A percentile compares a stretch with the other conserved stretches of the same genome.
Conservation (phyloP, 2,329 filamentous ascomycete species). For the Eurotiales sp. region DNA sequence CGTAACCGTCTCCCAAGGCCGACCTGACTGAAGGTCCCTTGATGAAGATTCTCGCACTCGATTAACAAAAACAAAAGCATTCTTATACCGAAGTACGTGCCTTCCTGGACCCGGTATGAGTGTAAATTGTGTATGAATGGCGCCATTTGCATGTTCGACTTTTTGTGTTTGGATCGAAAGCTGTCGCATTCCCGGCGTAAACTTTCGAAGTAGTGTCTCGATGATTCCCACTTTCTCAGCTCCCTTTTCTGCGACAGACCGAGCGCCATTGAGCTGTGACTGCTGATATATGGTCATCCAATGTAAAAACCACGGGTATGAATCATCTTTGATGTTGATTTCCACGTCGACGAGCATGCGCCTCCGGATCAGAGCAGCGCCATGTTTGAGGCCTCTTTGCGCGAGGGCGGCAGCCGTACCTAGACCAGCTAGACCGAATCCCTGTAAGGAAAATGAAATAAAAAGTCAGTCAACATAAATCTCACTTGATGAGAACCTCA, state of each 20-base stretch:
- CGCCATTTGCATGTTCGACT: constrained; percentile 60
- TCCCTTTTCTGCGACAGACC: constrained; percentile 31
- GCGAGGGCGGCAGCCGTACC: constrained; percentile 77
- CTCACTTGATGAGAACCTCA: too few relatives aligned
- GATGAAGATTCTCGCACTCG: constrained; percentile 81
- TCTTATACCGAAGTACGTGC: constrained; percentile 81
- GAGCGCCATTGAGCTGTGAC: constrained; percentile 54
- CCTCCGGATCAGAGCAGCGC: constrained; percentile 70
- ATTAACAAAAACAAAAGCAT: constrained; percentile 82
- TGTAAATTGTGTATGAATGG: constrained; percentile 74
- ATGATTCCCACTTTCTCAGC: constrained; percentile 40
- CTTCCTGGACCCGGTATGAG: constrained; percentile 87
- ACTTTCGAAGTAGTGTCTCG: constrained; percentile 52
- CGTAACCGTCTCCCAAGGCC: constrained; percentile 90
- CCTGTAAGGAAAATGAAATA: constrained; percentile 39
- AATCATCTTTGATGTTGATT: constrained; percentile 88
- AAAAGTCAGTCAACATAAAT: too few relatives aligned
- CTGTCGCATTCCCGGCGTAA: constrained; percentile 60
- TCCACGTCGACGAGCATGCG: constrained; percentile 93
- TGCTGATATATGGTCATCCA: constrained; percentile 87
- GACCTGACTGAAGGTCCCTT: constrained; percentile 72
- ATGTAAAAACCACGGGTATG: constrained; percentile 88
- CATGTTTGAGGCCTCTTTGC: constrained; percentile 70
- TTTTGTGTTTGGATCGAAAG: constrained; percentile 63
- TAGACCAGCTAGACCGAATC: constrained; percentile 85